phyloP scores from a whole-genome alignment of 768 basidiomycete genomes.

The Pleurotus giganteus region DNA sequence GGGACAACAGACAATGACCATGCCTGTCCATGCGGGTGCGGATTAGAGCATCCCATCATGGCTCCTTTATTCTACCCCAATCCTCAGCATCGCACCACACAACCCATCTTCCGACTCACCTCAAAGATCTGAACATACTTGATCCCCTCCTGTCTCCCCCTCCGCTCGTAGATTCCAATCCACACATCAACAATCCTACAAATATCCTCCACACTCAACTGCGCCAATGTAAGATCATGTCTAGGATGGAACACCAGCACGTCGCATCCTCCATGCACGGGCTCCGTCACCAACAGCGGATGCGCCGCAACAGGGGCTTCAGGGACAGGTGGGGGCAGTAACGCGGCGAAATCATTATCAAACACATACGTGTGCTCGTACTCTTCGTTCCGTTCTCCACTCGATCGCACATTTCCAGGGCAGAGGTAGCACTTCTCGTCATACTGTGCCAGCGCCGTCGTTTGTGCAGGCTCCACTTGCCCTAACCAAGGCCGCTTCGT shows the following conservation, averaged over 20 bases:
- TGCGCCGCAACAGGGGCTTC: slow-evolving; percentile 48
- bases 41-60: slow-evolving; percentile 95
- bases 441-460: slow-evolving; percentile 52
- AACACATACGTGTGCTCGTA: slow-evolving; percentile 73
- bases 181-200: slow-evolving; percentile 68
- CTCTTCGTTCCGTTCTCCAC: slow-evolving; percentile 63
- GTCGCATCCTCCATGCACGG: slow-evolving; percentile 82
- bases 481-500: slow-evolving; percentile 91
- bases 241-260: slow-evolving; percentile 85
- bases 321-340: slow-evolving; percentile 65
- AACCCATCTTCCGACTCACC: slow-evolving; percentile 36
- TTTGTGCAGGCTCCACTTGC: slow-evolving; percentile 69
- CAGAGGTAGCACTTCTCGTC: slow-evolving; percentile 85
- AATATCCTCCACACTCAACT: slow-evolving; percentile 57
- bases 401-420: slow-evolving; percentile 76
- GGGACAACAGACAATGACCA: slow-evolving; percentile 80
- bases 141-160: slow-evolving; percentile 65
- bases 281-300: slow-evolving; percentile 60
- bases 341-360: slow-evolving; percentile 81
- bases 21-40: slow-evolving; percentile 91
- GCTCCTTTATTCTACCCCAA: slow-evolving; percentile 78
- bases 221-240: slow-evolving; percentile 82
- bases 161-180: slow-evolving; percentile 58
- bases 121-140: slow-evolving; percentile 89
- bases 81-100: background rate